Evolutionary conservation across 2,329 filamentous ascomycete species (phyloP).

Genomic region (Phoma sp.): DNA sequence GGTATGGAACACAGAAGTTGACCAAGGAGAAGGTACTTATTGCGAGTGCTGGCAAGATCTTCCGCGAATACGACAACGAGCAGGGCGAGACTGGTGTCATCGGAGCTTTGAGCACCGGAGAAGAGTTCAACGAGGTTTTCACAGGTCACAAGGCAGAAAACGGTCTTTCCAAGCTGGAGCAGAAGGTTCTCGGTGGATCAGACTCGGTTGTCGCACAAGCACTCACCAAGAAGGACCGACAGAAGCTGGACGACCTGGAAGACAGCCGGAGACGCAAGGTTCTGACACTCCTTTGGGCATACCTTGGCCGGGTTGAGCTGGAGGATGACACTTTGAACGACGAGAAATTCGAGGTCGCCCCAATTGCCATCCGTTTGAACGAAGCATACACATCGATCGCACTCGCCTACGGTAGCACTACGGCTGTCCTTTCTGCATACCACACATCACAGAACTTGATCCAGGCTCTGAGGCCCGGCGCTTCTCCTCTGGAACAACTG

Average conservation of each 20-base stretch:
- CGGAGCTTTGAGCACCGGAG: conserved; percentile 80
- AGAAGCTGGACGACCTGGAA: conserved; percentile 80
- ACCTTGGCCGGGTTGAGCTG: conserved; percentile 86
- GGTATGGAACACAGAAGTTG: conserved; percentile 93
- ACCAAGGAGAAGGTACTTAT: conserved; percentile 94
- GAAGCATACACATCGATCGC: conserved; percentile 87
- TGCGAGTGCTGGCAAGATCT: conserved; percentile 92
- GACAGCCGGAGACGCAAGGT: conserved; percentile 83
- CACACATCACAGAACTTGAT: conserved; percentile 84
- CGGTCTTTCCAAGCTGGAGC: conserved; percentile 83
- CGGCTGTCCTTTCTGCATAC: conserved; percentile 83
- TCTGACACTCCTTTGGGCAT: conserved; percentile 91
- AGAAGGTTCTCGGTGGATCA: conserved; percentile 72
- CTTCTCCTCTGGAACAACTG: conserved; percentile 89
- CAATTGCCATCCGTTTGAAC: conserved; percentile 83
- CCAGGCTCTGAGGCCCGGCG: conserved; percentile 83
- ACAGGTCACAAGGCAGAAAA: conserved; percentile 80
- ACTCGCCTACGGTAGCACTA: conserved; percentile 84
- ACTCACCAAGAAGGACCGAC: conserved; percentile 76
- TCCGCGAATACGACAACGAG: conserved; percentile 88
- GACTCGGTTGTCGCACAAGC: conserved; percentile 62
- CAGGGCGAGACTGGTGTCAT: conserved; percentile 83
- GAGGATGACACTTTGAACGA: conserved; percentile 78
- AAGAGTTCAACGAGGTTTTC: conserved; percentile 81
- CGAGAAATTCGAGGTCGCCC: conserved; percentile 88